Conservation (phyloP, 805 yeast genomes). For the Danielozyma ontarioensis region DNA sequence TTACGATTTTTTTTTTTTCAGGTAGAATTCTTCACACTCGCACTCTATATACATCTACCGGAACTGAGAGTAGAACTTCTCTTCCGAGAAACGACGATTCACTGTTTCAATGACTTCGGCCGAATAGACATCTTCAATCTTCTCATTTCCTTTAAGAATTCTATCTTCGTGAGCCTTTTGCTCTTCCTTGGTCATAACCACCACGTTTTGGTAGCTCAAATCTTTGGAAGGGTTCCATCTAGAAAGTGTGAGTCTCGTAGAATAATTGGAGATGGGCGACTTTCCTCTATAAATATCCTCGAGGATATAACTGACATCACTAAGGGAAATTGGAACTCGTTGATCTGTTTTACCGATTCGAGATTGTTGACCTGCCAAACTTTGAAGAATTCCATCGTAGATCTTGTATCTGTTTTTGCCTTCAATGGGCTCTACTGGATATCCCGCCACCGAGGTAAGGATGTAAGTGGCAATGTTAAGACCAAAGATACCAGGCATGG, state of each 20-base stretch:
- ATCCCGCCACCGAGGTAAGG: constrained; percentile 74
- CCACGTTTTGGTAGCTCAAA: constrained; percentile 70
- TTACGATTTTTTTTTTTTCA: too few species aligned
- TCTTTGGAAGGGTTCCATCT: constrained; percentile 76
- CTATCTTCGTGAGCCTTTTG: constrained; percentile 73
- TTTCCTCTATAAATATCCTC: constrained; percentile 94
- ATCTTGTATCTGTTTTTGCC: constrained; percentile 83
- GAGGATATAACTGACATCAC: constrained; percentile 74
- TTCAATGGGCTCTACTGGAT: constrained; percentile 86
- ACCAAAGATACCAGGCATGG: constrained; percentile 97
- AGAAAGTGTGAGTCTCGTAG: constrained; percentile 74
- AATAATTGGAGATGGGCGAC: constrained; percentile 78
- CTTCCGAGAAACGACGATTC: constrained; percentile 66
- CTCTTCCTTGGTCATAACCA: constrained; percentile 85
- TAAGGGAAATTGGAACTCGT: constrained; percentile 65
- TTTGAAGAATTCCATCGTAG: constrained; percentile 78
- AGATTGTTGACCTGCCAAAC: constrained; percentile 81
- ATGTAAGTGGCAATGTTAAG: constrained; percentile 82
- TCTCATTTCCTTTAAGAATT: constrained; percentile 66
- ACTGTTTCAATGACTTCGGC: constrained; percentile 53
- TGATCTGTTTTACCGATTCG: constrained; percentile 71
- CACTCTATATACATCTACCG: too few species aligned
- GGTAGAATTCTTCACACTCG: too few species aligned
- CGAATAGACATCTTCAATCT: constrained; percentile 58
- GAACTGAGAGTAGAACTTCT: constrained; percentile 62